Conservation (phyloP, 2,329 filamentous ascomycete genomes). For the Cephalotrichum gorgonifer region DNA sequence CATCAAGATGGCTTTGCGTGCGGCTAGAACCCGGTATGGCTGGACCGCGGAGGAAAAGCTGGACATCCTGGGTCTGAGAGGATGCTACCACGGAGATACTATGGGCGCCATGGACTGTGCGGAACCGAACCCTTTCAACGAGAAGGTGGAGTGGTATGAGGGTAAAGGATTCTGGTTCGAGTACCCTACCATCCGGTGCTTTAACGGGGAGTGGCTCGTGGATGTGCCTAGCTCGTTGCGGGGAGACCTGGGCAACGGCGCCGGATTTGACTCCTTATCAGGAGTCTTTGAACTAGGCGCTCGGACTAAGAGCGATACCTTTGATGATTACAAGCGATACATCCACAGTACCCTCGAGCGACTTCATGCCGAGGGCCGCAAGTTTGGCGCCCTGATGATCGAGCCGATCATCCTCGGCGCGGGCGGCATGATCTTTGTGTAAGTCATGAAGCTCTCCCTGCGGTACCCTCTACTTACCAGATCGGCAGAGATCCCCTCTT, state of each 20-base stretch:
- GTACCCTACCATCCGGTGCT: conserved; percentile 61
- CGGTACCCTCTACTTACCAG: neutral
- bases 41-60: conserved; percentile 51
- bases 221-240: conserved; percentile 40
- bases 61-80: conserved; percentile 63
- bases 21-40: conserved; percentile 54
- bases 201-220: conserved; percentile 55
- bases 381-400: conserved; percentile 68
- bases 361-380: conserved; percentile 45
- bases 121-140: conserved; percentile 67
- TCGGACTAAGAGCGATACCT: conserved; percentile 32
- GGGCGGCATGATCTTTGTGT: conserved; percentile 75
- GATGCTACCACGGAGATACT: conserved; percentile 79
- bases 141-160: conserved; percentile 78
- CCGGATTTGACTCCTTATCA: conserved; percentile 35
- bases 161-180: conserved; percentile 75
- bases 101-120: conserved; percentile 82
- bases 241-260: conserved; percentile 27
- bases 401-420: conserved; percentile 75
- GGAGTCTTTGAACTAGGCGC: conserved; percentile 50
- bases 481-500: conserved; percentile 64
- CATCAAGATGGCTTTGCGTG: conserved; percentile 73
- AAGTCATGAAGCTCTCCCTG: conserved; percentile 20
- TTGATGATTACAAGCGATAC: conserved; percentile 45
- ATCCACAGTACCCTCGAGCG: conserved; percentile 44